Evolutionary conservation across 306 rosid species (phyloP).

Genomic region (Dryas octopetala): DNA sequence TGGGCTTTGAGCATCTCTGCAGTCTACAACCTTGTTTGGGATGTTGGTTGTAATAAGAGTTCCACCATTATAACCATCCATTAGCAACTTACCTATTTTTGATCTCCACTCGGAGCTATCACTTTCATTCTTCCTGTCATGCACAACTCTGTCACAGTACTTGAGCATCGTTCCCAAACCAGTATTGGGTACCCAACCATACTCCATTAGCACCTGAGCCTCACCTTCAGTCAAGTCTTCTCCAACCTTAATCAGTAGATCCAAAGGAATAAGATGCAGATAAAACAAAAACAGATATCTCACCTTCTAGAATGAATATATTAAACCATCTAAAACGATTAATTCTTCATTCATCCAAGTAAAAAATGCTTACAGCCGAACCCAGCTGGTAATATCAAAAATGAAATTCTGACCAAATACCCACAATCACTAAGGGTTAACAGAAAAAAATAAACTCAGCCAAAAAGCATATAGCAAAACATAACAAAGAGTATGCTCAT

Average conservation of each 20-base stretch:
- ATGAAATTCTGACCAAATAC: background rate
- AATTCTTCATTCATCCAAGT: background rate
- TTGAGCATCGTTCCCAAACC: conserved; percentile 94
- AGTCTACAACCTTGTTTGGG: conserved; percentile 46
- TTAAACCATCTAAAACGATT: background rate
- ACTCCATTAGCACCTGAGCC: conserved; percentile 65
- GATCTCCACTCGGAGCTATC: conserved; percentile 76
- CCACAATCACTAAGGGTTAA: background rate
- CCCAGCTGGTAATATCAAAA: background rate
- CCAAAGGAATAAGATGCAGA: background rate
- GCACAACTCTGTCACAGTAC: conserved; percentile 79
- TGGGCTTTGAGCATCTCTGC: conserved; percentile 34
- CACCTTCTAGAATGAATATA: background rate
- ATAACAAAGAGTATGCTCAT: background rate
- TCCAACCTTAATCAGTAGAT: conserved; percentile 41
- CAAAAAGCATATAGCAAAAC: background rate
- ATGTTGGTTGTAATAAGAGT: conserved; percentile 35
- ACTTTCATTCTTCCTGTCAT: conserved; percentile 59
- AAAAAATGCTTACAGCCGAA: background rate
- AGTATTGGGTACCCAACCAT: conserved; percentile 76
- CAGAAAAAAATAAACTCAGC: background rate
- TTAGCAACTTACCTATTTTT: conserved; percentile 71
- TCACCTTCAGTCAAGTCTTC: conserved; percentile 66
- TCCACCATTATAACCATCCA: conserved; percentile 75
- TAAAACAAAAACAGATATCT: background rate